A percentile compares a stretch with the other conserved stretches of the same genome.
These are phyloP conservation scores for Trametes hirsuta DNA, from an alignment of 1,284 basidiomycete genomes.

Conservation along the genomic window DNA sequence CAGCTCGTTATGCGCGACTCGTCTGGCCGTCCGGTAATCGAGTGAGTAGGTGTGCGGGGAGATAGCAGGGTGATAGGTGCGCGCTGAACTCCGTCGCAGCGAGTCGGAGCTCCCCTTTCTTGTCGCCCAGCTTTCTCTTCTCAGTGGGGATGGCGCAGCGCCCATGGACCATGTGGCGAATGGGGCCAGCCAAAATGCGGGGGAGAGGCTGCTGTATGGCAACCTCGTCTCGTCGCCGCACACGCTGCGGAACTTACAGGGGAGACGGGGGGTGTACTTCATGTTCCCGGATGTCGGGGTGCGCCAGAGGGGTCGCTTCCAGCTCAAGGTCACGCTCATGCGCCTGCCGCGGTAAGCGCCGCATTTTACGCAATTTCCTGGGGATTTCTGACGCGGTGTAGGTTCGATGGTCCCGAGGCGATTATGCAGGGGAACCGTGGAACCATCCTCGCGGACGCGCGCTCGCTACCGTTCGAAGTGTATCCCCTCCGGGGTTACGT, in stretches of 20 bases:
- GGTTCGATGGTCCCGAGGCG: constrained; percentile 40
- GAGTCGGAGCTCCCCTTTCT: constrained; percentile 83
- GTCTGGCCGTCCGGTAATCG: constrained; percentile 63
- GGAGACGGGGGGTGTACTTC: constrained; percentile 80
- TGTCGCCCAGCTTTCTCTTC: constrained; percentile 77
- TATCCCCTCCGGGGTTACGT: constrained; percentile 72
- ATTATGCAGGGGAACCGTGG: constrained; percentile 57
- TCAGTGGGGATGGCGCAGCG: constrained; percentile 60
- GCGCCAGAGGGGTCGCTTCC: constrained; percentile 74
- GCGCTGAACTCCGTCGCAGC: constrained; percentile 41
- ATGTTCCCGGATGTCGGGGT: constrained; percentile 90
- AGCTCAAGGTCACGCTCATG: constrained; percentile 75
- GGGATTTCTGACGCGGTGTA: constrained; percentile 2
- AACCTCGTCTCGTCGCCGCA: constrained; percentile 82
- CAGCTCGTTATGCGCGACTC: constrained; percentile 76
- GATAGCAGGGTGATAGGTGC: constrained; percentile 8
- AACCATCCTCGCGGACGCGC: constrained; percentile 63
- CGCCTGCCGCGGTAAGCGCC: constrained; percentile 74
- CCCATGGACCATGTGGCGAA: constrained; percentile 59
- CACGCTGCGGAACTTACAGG: constrained; percentile 76
- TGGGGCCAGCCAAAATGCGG: constrained; percentile 45
- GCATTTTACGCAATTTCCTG: background rate
- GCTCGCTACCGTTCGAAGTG: constrained; percentile 79
- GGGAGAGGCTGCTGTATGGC: constrained; percentile 76
- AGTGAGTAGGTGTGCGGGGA: constrained; percentile 51